Base-by-base conservation (phyloP, 2,329 filamentous ascomycete species). In the Emericellopsis cladophorae region DNA sequence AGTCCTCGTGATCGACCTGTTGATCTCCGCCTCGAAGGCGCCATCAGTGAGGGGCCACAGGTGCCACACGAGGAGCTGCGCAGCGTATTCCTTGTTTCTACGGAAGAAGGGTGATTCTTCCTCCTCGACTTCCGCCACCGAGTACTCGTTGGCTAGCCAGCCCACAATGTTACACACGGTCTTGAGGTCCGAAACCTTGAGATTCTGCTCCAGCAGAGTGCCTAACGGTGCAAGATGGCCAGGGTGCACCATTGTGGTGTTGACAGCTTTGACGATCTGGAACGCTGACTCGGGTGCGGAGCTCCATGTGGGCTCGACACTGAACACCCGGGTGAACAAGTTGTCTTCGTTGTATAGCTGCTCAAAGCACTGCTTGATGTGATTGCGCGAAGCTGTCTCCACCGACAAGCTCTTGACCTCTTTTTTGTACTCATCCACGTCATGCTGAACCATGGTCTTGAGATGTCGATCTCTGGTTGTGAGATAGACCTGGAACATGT, bases 311-410 rank as follows among this genome's bases (percentile, higher is more conserved):
- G 72, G 66, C 36, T 76, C 71, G 32, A 78, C 58, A 21, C 64
- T 63, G 45, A 79, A 78, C n/a, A 78, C 60, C 44, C 66, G 71
- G 26, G 61, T 51, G 44, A 79, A 76, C 3, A 79, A 53, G 16
- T 56, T 61, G 22, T 68, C 64, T 49, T 79, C 74, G 43, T 70
- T 68, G 48, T 69, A 73, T 3, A 73, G 67, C 22, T 72, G 66
- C 49, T 79, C 74, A 42, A 77, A 76, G 41, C 64, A 68, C 52
- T 78, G 74, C 51, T 78, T 78, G 46, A 78, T 65, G 41, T 68
- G 74, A 47, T 74, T 77, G 23, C 74, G 64, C 12, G 67, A 66
- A 4, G 72, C 74, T 2, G 72, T 73, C 49, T 78, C 74, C 2
- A 68, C 49, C 3, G 68, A 70, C 1, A 59, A 51, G 8, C 58